These are phyloP conservation scores for Linnemannia zychae DNA, from an alignment of 192 early-diverging fungal genomes.

Conservation along the genomic window DNA sequence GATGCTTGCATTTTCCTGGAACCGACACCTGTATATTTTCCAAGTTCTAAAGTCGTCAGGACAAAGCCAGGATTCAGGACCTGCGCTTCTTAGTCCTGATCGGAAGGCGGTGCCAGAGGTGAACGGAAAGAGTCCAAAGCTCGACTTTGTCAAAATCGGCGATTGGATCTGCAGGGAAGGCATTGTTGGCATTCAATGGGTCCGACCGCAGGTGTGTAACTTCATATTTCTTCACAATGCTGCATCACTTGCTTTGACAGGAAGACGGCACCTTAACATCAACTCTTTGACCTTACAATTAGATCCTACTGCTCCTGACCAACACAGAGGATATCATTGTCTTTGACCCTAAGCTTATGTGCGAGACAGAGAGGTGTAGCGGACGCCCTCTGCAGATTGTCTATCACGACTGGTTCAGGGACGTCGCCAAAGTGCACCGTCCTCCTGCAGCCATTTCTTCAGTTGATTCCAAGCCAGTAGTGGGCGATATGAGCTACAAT, in stretches of 20 bases:
- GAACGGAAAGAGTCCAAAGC: slow-evolving; percentile 37
- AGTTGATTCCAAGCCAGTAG: slow-evolving; percentile 28
- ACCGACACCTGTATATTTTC: slow-evolving; percentile 65
- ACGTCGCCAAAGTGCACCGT: slow-evolving; percentile 45
- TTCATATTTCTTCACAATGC: background rate
- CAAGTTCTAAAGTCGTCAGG: slow-evolving; percentile 50
- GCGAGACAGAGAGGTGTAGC: slow-evolving; percentile 62
- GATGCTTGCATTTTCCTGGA: slow-evolving; percentile 70
- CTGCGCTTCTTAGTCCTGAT: slow-evolving; percentile 32
- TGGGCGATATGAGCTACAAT: slow-evolving; percentile 65
- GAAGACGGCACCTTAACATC: background rate
- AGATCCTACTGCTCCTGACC: slow-evolving; percentile 71
- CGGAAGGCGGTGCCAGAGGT: slow-evolving; percentile 21
- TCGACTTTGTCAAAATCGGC: slow-evolving; percentile 65
- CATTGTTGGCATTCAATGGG: slow-evolving; percentile 74
- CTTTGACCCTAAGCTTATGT: slow-evolving; percentile 69
- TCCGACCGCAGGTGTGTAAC: slow-evolving; percentile 64
- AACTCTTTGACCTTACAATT: background rate
- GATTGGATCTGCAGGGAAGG: slow-evolving; percentile 66
- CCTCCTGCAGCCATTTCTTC: slow-evolving; percentile 1
- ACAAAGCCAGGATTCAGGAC: background rate
- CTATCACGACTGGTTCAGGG: slow-evolving; percentile 71
- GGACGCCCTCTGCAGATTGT: slow-evolving; percentile 64
- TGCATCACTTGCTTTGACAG: background rate
- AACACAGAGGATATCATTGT: slow-evolving; percentile 70